These are phyloP conservation scores for Xylaria venustula DNA, from an alignment of 495 filamentous ascomycete genomes.

Conservation along the genomic window DNA sequence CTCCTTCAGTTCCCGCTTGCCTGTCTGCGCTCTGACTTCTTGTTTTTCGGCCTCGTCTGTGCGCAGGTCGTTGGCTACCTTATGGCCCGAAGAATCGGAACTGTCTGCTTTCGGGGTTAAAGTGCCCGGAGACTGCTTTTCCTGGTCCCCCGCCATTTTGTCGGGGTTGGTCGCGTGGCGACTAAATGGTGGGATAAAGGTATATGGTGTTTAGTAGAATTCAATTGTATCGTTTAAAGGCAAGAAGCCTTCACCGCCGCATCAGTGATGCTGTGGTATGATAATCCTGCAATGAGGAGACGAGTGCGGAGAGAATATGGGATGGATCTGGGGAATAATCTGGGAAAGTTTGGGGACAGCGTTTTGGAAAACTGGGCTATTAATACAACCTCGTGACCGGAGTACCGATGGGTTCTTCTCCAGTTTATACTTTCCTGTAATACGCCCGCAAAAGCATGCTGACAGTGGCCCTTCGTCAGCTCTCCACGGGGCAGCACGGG, in stretches of 20 bases:
- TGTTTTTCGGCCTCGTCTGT: slow-evolving; percentile 19
- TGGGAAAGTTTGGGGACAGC: neutral
- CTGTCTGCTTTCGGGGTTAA: neutral
- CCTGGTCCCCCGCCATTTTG: neutral
- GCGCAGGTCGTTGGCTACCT: neutral
- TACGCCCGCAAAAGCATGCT: neutral
- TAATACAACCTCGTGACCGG: neutral
- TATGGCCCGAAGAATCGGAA: neutral
- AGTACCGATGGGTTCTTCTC: neutral
- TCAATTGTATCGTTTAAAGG: neutral
- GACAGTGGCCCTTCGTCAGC: neutral
- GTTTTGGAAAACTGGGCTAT: neutral
- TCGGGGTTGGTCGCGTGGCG: neutral
- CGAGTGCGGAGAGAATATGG: neutral
- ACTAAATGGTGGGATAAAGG: neutral
- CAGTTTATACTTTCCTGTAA: neutral
- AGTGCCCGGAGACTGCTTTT: neutral
- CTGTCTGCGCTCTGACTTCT: slow-evolving; percentile 14
- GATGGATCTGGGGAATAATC: neutral
- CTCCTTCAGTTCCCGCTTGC: slow-evolving; percentile 60
- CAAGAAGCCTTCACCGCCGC: neutral
- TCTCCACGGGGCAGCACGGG: slow-evolving; percentile 5
- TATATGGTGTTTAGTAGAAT: neutral
- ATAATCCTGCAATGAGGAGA: neutral
- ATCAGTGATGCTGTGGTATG: slow-evolving; percentile 5